Evolutionary conservation across 164 flowering plant species (phyloP), one percentile per base, ranked within the genome.

Genomic region (Aristolochia californica): DNA sequence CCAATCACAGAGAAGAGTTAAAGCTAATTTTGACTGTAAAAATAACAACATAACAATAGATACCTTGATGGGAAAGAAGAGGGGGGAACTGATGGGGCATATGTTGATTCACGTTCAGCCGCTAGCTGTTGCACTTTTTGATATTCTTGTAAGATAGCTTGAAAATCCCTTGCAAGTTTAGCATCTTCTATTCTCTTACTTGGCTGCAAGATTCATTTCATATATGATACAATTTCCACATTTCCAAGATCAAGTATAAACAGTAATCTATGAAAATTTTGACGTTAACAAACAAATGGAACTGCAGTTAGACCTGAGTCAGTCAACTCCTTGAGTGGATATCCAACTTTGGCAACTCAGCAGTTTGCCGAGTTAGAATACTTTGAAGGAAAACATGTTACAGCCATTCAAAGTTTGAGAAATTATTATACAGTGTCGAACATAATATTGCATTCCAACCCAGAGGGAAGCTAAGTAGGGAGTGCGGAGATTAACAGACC

Each of bases 121-220:
- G 88, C 85, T 72, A 83, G 81, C 62, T 77, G 85, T 51, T 83
- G 88, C 56, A 76, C 78, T 68, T 85, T 85, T 70, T 85, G 86
- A 60, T 72, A 81, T 53, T 85, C 87, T 78, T 83, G 75, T 68
- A 85, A 68, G 48, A 77, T 70, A 27, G 78, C 71, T 57, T 83
- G 87, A 55, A 83, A 85, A 74, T 85, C 88, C 55, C 75, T 79
- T n/a, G 86, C 93, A 62, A 85, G 79, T 74, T 85, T 85, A n/a
- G 85, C 93, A 77, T 79, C 83, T 68, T 77, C 93, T 25, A 85
- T 61, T 56, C 44, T 62, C 49, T 53, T 53, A 45, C 57, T 62
- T 24, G 64, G 43, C 58, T 53, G 43, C 20, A 53, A 43, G 28
- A 13, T 61, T 40, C 43, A n/a, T 17, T 22, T n/a, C 13, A 56